Conservation (phyloP, 345 rosid species). For the Firmiana major region DNA sequence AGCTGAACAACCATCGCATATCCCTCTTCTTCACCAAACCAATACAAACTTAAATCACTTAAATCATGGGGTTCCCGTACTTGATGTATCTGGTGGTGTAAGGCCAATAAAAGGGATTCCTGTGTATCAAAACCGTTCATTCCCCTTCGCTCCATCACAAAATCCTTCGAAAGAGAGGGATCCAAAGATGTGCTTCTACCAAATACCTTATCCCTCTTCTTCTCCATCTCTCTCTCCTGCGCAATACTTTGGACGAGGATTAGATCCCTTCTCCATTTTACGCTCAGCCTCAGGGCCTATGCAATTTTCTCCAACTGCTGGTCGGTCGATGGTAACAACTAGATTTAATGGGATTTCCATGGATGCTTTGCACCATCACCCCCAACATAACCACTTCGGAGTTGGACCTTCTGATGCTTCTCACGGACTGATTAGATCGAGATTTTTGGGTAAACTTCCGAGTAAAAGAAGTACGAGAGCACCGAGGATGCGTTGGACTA, state of each 20-base stretch:
- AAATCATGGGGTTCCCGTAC: slow-evolving; percentile 28
- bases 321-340: slow-evolving; percentile 31
- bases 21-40: slow-evolving; percentile 13
- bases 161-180: slow-evolving; percentile 30
- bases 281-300: slow-evolving; percentile 38
- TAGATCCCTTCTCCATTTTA: slow-evolving; percentile 51
- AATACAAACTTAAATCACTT: slow-evolving; percentile 17
- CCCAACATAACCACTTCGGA: slow-evolving; percentile 29
- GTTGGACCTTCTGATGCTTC: slow-evolving; percentile 36
- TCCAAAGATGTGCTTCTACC: slow-evolving; percentile 42
- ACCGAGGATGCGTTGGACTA: slow-evolving; percentile 88
- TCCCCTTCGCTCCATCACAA: slow-evolving; percentile 40
- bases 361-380: slow-evolving; percentile 38
- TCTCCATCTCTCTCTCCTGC: slow-evolving; percentile 36
- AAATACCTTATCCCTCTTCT: slow-evolving; percentile 34
- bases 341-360: slow-evolving; percentile 47
- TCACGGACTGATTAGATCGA: slow-evolving; percentile 55
- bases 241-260: slow-evolving; percentile 40
- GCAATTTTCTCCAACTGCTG: slow-evolving; percentile 18
- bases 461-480: slow-evolving; percentile 83
- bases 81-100: slow-evolving; percentile 37
- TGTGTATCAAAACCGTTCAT: slow-evolving; percentile 65
- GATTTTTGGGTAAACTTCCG: slow-evolving; percentile 64
- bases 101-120: slow-evolving; percentile 85
- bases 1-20: slow-evolving; percentile 15